A percentile compares a stretch with the other conserved stretches of the same genome.
Evolutionary conservation across 495 filamentous ascomycete genomes (phyloP).

Genomic region (Aspergillus cavernicola): DNA sequence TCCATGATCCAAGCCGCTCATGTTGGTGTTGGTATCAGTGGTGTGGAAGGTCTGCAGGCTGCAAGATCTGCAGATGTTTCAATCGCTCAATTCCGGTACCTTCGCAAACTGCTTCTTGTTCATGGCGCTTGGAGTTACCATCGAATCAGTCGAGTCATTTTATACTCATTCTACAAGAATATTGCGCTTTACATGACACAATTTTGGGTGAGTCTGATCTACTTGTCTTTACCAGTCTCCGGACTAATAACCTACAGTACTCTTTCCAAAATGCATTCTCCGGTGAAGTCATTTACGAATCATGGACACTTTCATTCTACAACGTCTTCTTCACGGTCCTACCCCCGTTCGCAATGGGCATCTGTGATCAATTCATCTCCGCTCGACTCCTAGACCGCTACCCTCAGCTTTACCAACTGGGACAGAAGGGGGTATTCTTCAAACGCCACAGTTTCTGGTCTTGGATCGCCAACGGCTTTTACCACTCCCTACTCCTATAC

Average conservation of each 20-base stretch:
- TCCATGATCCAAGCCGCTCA: constrained; percentile 99
- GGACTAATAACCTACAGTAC: constrained; percentile 58
- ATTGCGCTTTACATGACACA: constrained; percentile 98
- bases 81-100: constrained; percentile 94
- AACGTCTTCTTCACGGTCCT: constrained; percentile 98
- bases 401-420: constrained; percentile 90
- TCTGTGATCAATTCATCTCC: constrained; percentile 97
- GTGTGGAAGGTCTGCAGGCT: constrained; percentile 97
- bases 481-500: constrained; percentile 92
- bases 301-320: constrained; percentile 98
- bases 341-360: constrained; percentile 91
- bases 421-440: constrained; percentile 92
- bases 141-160: constrained; percentile 89
- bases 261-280: constrained; percentile 98
- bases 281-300: constrained; percentile 97
- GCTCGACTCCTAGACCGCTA: constrained; percentile 96
- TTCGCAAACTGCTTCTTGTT: constrained; percentile 91
- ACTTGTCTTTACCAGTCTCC: neutral
- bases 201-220: constrained; percentile 73
- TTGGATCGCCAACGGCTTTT: constrained; percentile 92
- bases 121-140: constrained; percentile 98
- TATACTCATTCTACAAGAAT: constrained; percentile 99
- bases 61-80: constrained; percentile 94
- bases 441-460: constrained; percentile 83
- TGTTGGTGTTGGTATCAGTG: constrained; percentile 96